Evolutionary conservation across 768 basidiomycete species (phyloP), one percentile per base, ranked within the genome.

Genomic region (Lanmaoa rubissima): DNA sequence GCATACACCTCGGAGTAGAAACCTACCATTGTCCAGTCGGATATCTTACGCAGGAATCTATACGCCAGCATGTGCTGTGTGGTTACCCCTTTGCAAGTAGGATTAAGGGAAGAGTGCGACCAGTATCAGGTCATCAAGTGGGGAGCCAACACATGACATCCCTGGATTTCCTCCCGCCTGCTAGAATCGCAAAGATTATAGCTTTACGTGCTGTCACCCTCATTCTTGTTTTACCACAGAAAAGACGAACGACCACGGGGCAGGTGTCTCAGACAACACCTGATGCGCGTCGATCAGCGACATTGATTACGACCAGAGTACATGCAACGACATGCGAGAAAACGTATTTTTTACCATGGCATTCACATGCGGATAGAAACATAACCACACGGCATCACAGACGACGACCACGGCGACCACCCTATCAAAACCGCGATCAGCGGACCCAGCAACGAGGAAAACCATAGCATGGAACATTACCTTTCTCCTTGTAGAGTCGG

Each of bases 401-500:
- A 88, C 94, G 92, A 69, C 94, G 90, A 92, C 94, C 94, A 79
- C 94, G 93, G 66, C 94, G 92, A 94, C 94, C 94, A 87, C 94
- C 95, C 94, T 94, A 61, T 13, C 54, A 14, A 31, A 55, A 32
- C 6, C 16, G 12, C 38, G 41, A 53, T 59, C 14, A 57, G 53
- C 24, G 31, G 40, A 49, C 59, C n/a, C 4, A 39, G n/a, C 8
- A 39, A 38, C 28, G 16, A 43, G 12, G 24, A 43, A 12, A 42
- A 39, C 0, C 2, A 12, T 42, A 12, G 11, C 21, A 38, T 36
- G 28, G 31, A 6, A 41, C 73, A 78, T 61, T 58, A 93, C 92
- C 90, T 99, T 99, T 77, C 95, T 85, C 70, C 97, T 84, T 65
- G 97, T 99, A 57, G 88, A 94, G 75, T 99, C 97, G 46, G 95